phyloP scores from a whole-genome alignment of 2,329 filamentous ascomycete genomes.

The Huntiella abstrusa region DNA sequence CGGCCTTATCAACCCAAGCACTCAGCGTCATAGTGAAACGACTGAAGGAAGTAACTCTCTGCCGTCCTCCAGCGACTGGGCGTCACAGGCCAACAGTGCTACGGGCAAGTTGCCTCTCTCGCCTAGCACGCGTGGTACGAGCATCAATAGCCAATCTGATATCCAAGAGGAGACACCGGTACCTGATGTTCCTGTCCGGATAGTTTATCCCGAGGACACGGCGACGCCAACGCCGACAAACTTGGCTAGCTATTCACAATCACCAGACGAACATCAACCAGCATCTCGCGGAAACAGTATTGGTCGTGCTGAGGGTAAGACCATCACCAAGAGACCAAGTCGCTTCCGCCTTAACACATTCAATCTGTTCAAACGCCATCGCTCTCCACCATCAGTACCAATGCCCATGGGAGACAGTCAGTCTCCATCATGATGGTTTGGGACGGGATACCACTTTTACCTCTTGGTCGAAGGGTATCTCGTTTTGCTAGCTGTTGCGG shows the following conservation, averaged over 20 bases:
- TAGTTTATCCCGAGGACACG: conserved; percentile 9
- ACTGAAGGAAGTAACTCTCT: conserved; percentile 37
- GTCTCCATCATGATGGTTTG: conserved; percentile 3
- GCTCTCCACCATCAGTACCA: conserved; percentile 15
- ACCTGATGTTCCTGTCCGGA: conserved; percentile 7
- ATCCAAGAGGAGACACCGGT: conserved; percentile 27
- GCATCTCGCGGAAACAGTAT: conserved; percentile 19
- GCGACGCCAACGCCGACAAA: conserved; percentile 3
- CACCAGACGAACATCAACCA: conserved; percentile 8
- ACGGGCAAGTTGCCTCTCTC: conserved; percentile 46
- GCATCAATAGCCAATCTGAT: conserved; percentile 42
- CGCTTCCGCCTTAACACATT: conserved; percentile 45
- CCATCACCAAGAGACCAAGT: conserved; percentile 42
- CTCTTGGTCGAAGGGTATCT: conserved; percentile 2
- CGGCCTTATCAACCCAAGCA: conserved; percentile 18
- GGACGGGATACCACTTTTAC: conserved; percentile 1
- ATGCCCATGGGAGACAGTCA: conserved; percentile 2
- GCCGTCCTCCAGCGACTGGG: conserved; percentile 38
- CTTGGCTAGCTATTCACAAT: conserved; percentile 6
- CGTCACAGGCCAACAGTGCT: conserved; percentile 42
- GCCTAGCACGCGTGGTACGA: conserved; percentile 46
- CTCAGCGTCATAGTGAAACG: conserved; percentile 40
- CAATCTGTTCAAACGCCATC: conserved; percentile 36
- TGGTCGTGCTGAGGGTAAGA: conserved; percentile 28
- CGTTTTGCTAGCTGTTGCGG: background rate